These are phyloP conservation scores for Volvariella surrecta DNA, from an alignment of 1,284 basidiomycete genomes.

Conservation along the genomic window DNA sequence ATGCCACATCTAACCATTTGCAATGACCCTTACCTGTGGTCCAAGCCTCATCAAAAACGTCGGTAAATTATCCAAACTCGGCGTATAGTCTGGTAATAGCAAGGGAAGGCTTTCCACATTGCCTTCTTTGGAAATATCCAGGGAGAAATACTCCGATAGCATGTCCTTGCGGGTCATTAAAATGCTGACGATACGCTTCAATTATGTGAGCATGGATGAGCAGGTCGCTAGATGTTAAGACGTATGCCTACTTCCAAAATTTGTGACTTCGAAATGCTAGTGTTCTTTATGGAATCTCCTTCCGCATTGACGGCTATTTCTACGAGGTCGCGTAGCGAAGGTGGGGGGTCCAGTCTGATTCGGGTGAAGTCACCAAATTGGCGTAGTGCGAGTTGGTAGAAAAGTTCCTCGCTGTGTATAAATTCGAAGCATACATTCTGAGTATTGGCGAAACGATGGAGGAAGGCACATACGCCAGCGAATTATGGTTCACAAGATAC, in stretches of 20 bases:
- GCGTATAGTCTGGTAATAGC: conserved; percentile 77
- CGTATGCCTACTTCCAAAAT: conserved; percentile 62
- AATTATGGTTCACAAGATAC: conserved; percentile 82
- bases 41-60: conserved; percentile 81
- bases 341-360: conserved; percentile 79
- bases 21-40: conserved; percentile 50
- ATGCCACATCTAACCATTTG: not conserved
- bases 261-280: conserved; percentile 40
- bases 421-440: not conserved
- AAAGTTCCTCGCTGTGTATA: conserved; percentile 75
- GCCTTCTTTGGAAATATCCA: conserved; percentile 61
- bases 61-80: conserved; percentile 81
- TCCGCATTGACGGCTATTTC: conserved; percentile 76
- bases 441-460: conserved; percentile 1
- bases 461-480: conserved; percentile 57
- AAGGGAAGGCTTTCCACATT: conserved; percentile 72
- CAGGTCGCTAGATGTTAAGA: conserved; percentile 1
- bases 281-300: conserved; percentile 36
- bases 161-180: conserved; percentile 66
- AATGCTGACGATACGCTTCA: conserved; percentile 51
- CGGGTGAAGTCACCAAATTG: conserved; percentile 85
- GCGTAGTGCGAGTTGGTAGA: conserved; percentile 88
- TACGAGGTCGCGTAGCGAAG: conserved; percentile 64
- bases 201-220: conserved; percentile 1
- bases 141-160: conserved; percentile 89